Conservation (phyloP, 2,329 filamentous ascomycete genomes). For the Trichoderma hamatum region DNA sequence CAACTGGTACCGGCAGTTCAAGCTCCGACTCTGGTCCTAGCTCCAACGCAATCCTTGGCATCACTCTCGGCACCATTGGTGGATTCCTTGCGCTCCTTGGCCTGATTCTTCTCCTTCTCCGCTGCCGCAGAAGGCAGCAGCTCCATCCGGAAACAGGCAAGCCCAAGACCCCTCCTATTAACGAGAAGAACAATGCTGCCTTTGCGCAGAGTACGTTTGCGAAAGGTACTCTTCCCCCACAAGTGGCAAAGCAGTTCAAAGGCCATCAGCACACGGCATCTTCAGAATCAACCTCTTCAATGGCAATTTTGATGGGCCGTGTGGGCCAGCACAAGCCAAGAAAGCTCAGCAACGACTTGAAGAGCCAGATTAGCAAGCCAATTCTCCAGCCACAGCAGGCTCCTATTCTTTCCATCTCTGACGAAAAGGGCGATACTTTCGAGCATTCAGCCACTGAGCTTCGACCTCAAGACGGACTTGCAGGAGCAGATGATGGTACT, state of each 20-base stretch:
- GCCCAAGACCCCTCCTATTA: constrained; percentile 46
- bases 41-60: constrained; percentile 69
- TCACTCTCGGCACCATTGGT: constrained; percentile 79
- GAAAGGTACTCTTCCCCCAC: constrained; percentile 45
- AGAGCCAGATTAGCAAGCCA: constrained; percentile 64
- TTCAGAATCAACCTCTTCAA: constrained; percentile 62
- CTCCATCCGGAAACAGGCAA: constrained; percentile 53
- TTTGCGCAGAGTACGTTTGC: constrained; percentile 50
- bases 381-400: constrained; percentile 51
- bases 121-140: constrained; percentile 56
- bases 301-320: constrained; percentile 69
- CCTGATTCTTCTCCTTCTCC: constrained; percentile 65
- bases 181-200: constrained; percentile 61
- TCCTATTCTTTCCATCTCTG: constrained; percentile 42
- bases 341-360: constrained; percentile 63
- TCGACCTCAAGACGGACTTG: constrained; percentile 41
- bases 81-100: constrained; percentile 73
- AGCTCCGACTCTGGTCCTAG: constrained; percentile 40
- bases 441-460: constrained; percentile 41
- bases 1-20: constrained; percentile 27
- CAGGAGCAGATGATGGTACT: constrained; percentile 46
- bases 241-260: constrained; percentile 46
- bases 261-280: constrained; percentile 59
- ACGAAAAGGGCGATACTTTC: constrained; percentile 48
- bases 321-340: constrained; percentile 51